Percentiles rank a stretch among this genome's conserved stretches.
phyloP scores from a whole-genome alignment of 768 basidiomycete species.

The Naganishia antarctica region DNA sequence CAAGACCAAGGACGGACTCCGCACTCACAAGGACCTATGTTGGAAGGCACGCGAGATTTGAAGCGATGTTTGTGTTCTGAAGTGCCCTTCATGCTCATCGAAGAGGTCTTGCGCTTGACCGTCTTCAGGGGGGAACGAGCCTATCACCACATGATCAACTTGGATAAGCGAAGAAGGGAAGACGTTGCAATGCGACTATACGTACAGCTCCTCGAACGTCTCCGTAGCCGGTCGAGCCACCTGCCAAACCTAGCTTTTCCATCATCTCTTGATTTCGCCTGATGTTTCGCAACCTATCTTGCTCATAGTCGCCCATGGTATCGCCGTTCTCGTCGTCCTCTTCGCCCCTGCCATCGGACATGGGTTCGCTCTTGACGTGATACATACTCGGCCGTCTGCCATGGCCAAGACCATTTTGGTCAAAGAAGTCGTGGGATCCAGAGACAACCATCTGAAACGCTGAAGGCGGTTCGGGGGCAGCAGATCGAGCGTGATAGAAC shows the following conservation, averaged over 20 bases:
- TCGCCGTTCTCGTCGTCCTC: conserved; percentile 18
- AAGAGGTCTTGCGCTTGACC: conserved; percentile 28
- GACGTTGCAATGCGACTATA: conserved; percentile 25
- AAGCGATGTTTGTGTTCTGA: conserved; percentile 19
- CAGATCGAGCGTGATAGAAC: conserved; percentile 13
- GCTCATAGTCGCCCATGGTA: conserved; percentile 39
- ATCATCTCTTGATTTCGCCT: conserved; percentile 41
- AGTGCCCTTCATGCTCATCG: conserved; percentile 24
- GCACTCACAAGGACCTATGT: conserved; percentile 21
- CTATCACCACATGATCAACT: too few species aligned
- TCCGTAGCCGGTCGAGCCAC: neutral
- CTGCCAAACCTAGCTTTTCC: conserved; percentile 42
- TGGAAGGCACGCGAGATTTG: conserved; percentile 26
- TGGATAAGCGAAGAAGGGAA: too few species aligned
- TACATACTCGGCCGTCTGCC: conserved; percentile 4
- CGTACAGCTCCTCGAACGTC: conserved; percentile 8
- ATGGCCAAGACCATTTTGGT: neutral
- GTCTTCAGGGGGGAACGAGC: conserved; percentile 26
- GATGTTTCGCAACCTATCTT: conserved; percentile 41
- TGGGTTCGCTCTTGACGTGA: conserved; percentile 5
- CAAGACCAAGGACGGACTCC: neutral
- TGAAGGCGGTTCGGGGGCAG: conserved; percentile 1
- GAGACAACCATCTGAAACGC: conserved; percentile 15
- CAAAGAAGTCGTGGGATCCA: conserved; percentile 13
- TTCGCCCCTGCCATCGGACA: conserved; percentile 9